phyloP scores from a whole-genome alignment of 192 early-diverging fungal species.

The Spizellomyces punctatus region DNA sequence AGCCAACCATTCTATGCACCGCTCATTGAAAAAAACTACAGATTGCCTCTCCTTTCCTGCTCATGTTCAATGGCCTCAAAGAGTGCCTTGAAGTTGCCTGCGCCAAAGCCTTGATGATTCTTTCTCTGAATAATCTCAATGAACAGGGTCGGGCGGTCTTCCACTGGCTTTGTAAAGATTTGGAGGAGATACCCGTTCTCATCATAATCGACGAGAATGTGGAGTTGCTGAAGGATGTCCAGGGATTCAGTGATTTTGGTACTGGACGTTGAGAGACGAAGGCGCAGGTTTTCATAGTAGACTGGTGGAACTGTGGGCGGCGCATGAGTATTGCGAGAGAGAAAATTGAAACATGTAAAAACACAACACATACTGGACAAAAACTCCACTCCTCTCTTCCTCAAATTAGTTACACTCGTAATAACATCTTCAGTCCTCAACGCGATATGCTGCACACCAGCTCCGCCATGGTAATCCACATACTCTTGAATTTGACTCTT shows the following conservation, averaged over 20 bases:
- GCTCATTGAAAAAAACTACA: too few relatives aligned
- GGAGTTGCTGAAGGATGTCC: slow-evolving; percentile 76
- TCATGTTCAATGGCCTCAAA: slow-evolving; percentile 96
- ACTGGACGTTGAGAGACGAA: slow-evolving; percentile 69
- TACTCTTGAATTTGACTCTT: slow-evolving; percentile 97
- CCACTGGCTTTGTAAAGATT: slow-evolving; percentile 84
- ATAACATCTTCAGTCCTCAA: slow-evolving; percentile 89
- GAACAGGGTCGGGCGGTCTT: slow-evolving; percentile 96
- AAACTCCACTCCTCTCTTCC: slow-evolving; percentile 88
- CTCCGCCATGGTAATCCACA: slow-evolving; percentile 79
- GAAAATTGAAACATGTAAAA: too few relatives aligned
- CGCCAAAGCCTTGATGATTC: slow-evolving; percentile 91
- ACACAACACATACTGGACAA: slow-evolving; percentile 50
- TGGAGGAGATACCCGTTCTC: slow-evolving; percentile 95
- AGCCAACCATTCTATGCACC: too few relatives aligned
- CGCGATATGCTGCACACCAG: slow-evolving; percentile 82
- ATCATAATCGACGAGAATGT: slow-evolving; percentile 96
- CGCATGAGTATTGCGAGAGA: not conserved
- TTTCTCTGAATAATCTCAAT: slow-evolving; percentile 96
- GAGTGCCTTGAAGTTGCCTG: slow-evolving; percentile 97
- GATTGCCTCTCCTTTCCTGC: slow-evolving; percentile 82
- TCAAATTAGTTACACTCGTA: slow-evolving; percentile 75
- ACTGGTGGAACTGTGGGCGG: slow-evolving; percentile 61
- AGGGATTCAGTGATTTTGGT: slow-evolving; percentile 81
- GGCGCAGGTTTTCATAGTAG: slow-evolving; percentile 87